Conservation (phyloP, 2,329 filamentous ascomycete genomes). For the Blumeria hordei region DNA sequence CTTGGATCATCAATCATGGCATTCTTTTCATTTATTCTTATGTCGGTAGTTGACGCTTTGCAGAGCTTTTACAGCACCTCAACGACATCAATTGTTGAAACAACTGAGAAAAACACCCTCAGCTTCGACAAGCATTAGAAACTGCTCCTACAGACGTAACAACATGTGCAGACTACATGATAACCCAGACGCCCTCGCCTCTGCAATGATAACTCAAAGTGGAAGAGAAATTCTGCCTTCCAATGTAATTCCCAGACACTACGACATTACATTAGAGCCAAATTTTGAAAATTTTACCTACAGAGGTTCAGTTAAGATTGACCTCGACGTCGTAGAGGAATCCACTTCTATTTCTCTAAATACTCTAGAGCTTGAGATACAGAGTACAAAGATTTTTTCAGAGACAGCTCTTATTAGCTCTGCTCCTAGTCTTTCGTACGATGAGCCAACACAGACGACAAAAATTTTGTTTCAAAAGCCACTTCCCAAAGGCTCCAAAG, state of each 20-base stretch:
- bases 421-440: slow-evolving; percentile 43
- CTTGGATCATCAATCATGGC: too few relatives aligned
- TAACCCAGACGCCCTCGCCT: slow-evolving; percentile 27
- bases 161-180: slow-evolving; percentile 44
- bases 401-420: slow-evolving; percentile 32
- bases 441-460: slow-evolving; percentile 59
- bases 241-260: slow-evolving; percentile 82
- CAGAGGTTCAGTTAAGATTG: slow-evolving; percentile 61
- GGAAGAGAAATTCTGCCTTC: slow-evolving; percentile 69
- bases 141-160: slow-evolving; percentile 52
- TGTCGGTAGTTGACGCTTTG: too few relatives aligned
- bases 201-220: slow-evolving; percentile 33
- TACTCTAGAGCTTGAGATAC: slow-evolving; percentile 65
- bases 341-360: slow-evolving; percentile 72
- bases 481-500: slow-evolving; percentile 52
- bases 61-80: too few relatives aligned
- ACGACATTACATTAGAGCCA: slow-evolving; percentile 76
- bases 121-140: slow-evolving; percentile 18
- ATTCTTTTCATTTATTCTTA: too few relatives aligned
- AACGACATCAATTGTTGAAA: background rate
- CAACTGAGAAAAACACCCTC: slow-evolving; percentile 6
- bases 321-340: slow-evolving; percentile 68
- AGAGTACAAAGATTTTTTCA: slow-evolving; percentile 42
- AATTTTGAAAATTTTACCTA: slow-evolving; percentile 75
- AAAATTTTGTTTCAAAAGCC: slow-evolving; percentile 56